Base-by-base conservation (phyloP, 495 filamentous ascomycete genomes). In the Penicillium subrubescens region DNA sequence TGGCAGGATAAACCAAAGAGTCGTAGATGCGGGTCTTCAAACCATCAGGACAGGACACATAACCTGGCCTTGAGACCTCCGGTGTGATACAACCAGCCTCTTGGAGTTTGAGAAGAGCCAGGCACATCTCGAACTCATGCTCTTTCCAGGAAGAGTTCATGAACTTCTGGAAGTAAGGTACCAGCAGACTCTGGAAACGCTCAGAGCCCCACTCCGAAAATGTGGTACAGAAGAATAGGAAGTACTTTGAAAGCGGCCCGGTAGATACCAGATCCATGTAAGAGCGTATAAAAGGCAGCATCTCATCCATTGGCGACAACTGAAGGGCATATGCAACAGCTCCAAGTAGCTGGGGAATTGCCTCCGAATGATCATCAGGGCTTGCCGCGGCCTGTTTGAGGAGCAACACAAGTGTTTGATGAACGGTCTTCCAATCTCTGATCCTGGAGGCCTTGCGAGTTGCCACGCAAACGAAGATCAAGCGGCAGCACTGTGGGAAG, bases 131-230 rank as follows among this genome's bases (percentile, higher is more conserved):
- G 62, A 87, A 81, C 65, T 91, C 88, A 41, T 89, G 85, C 11
- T 82, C 75, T 35, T 80, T 80, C 92, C 93, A 96, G 59, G 90
- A 87, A 7, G 83, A 81, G 60, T 87, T 77, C 63, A 96, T 81
- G 66, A 92, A 97, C 88, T 84, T 92, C 71, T 94, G 89, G 65
- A 98, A 92, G 66, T 92, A 87, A 55, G 92, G 92, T 14, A 92
- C 79, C 12, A 96, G 78, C 12, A 97, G 81, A 57, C 85, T 85
- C 48, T 88, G 81, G 72, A 98, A 99, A 46, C 92, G 83, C 59
- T 94, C 90, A 11, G 82, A 70, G 48, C 90, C 88, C 60, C 93
- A 78, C 44, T 91, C 85, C 0, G 89, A 86, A 65, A 94, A 87
- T 35, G 91, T 89, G 15, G 88, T 88, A 73, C 91, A 97, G 71